Percentiles rank a stretch among this genome's conserved stretches.
These are phyloP conservation scores for Aspergillus aculeatus DNA, from an alignment of 2,329 filamentous ascomycete genomes.

Conservation along the genomic window DNA sequence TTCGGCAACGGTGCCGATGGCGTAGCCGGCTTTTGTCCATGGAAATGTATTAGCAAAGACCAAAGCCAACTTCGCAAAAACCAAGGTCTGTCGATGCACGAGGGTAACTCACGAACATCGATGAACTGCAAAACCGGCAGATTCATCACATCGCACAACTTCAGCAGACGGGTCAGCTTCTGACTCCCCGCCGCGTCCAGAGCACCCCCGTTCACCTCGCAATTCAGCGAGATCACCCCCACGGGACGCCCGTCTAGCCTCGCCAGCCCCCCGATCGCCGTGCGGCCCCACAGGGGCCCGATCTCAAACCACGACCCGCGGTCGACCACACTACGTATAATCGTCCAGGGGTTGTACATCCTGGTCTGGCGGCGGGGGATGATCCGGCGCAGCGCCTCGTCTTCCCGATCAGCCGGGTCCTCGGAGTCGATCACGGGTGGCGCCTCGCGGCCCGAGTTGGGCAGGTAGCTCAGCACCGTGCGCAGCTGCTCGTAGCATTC, in stretches of 20 bases:
- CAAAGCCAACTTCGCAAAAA: no score
- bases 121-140: slow-evolving; percentile 63
- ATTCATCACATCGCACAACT: slow-evolving; percentile 66
- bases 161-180: slow-evolving; percentile 60
- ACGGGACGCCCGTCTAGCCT: slow-evolving; percentile 57
- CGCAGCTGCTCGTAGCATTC: slow-evolving; percentile 62
- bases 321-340: slow-evolving; percentile 60
- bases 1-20: slow-evolving; percentile 63
- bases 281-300: slow-evolving; percentile 61
- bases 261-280: slow-evolving; percentile 61
- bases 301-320: slow-evolving; percentile 62
- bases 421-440: slow-evolving; percentile 50
- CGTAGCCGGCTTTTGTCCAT: slow-evolving; percentile 51
- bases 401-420: slow-evolving; percentile 53
- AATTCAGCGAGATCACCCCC: slow-evolving; percentile 61
- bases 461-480: slow-evolving; percentile 57
- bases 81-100: no score
- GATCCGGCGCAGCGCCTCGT: slow-evolving; percentile 53
- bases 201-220: slow-evolving; percentile 61
- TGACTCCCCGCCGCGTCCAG: slow-evolving; percentile 61
- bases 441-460: slow-evolving; percentile 55
- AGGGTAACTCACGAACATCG: slow-evolving; percentile 51
- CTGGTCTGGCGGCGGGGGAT: slow-evolving; percentile 58
- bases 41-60: no score
- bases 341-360: slow-evolving; percentile 60